These are phyloP conservation scores for Centella asiatica DNA, from an alignment of 129 eudicot genomes.

Conservation along the genomic window DNA sequence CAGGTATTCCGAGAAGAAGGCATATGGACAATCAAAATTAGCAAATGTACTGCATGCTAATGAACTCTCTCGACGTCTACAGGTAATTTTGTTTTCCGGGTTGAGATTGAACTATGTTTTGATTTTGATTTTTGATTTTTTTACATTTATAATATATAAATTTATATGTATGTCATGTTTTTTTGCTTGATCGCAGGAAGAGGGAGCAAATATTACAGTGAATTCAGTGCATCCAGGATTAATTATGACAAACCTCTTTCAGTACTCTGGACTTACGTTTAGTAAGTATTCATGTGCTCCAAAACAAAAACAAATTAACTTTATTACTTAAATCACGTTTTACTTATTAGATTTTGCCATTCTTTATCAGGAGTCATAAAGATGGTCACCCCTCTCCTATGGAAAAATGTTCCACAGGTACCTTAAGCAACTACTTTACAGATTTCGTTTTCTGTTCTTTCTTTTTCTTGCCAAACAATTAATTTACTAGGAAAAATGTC, in stretches of 20 bases:
- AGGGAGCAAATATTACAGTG: slow-evolving; percentile 76
- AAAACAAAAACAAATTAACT: background rate
- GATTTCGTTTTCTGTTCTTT: background rate
- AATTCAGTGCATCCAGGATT: slow-evolving; percentile 96
- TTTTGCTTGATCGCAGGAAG: slow-evolving; percentile 34
- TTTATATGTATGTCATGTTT: background rate
- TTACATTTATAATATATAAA: background rate
- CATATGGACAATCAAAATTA: slow-evolving; percentile 89
- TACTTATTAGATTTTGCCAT: background rate
- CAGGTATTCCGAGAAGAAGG: slow-evolving; percentile 84
- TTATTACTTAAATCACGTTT: background rate
- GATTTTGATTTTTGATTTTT: background rate
- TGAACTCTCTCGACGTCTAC: slow-evolving; percentile 66
- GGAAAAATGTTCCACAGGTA: slow-evolving; percentile 98
- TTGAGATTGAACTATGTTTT: background rate
- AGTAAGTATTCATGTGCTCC: slow-evolving; percentile 31
- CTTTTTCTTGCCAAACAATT: background rate
- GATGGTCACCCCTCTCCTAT: slow-evolving; percentile 43
- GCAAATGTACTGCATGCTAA: slow-evolving; percentile 82
- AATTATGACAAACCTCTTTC: slow-evolving; percentile 82
- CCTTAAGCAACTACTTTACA: background rate
- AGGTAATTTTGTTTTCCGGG: slow-evolving; percentile 24
- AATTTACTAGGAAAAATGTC: slow-evolving; percentile 94
- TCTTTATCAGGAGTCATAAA: slow-evolving; percentile 42
- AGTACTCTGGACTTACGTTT: slow-evolving; percentile 40